Evolutionary conservation across 2,329 filamentous ascomycete genomes (phyloP).

Genomic region (Seiridium cupressi): DNA sequence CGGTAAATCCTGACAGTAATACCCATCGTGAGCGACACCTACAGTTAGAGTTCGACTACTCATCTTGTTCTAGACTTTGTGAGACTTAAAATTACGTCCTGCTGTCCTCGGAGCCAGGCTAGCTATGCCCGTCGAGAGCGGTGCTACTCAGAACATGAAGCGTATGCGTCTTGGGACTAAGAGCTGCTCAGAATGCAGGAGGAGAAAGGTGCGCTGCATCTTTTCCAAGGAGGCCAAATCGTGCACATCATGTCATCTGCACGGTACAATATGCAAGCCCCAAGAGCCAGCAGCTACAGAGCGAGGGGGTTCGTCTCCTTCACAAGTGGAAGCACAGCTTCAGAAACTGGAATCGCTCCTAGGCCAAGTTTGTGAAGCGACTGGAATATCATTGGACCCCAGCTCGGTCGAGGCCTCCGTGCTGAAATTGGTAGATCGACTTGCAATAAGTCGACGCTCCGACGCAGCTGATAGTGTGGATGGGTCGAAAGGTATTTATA

Average conservation of each 20-base stretch:
- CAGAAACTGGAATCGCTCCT: not conserved
- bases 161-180: constrained; percentile 6
- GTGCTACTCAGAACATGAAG: not conserved
- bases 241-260: not conserved
- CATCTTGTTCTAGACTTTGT: not conserved
- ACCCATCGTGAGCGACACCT: no score
- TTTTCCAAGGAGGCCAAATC: not conserved
- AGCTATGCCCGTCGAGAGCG: not conserved
- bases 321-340: not conserved
- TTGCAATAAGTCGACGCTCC: not conserved
- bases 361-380: not conserved
- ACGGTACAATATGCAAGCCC: not conserved
- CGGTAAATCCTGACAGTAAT: not conserved
- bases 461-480: no score
- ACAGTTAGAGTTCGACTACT: no score
- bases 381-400: not conserved
- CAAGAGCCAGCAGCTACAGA: not conserved
- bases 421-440: not conserved
- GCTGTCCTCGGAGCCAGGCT: not conserved
- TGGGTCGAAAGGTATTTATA: no score
- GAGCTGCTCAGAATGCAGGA: constrained; percentile 5
- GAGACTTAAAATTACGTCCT: not conserved
- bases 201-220: constrained; percentile 4
- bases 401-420: not conserved
- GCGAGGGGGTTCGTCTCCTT: not conserved